phyloP scores from a whole-genome alignment of 139 green algal species.

The Raphidocelis subcapitata region DNA sequence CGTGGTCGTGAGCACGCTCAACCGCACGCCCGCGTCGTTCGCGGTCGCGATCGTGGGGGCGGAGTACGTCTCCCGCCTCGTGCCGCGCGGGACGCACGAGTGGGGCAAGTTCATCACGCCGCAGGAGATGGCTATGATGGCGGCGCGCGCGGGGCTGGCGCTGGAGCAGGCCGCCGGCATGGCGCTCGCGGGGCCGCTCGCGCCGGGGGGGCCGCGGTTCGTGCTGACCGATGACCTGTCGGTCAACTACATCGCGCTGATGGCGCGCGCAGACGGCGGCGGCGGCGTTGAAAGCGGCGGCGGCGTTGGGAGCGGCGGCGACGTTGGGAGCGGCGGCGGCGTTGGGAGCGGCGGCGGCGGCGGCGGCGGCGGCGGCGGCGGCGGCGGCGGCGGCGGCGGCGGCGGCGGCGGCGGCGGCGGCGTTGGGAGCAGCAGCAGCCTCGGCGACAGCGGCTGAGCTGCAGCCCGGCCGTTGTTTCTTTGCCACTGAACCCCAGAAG shows the following conservation, averaged over 20 bases:
- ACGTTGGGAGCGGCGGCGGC: too few species aligned
- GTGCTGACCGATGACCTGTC: slow-evolving; percentile 45
- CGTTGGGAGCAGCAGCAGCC: too few species aligned
- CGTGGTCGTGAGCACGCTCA: slow-evolving; percentile 86
- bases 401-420: too few species aligned
- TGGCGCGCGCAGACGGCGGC: too few species aligned
- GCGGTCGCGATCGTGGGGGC: slow-evolving; percentile 80
- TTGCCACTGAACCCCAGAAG: too few species aligned
- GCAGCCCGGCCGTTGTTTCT: too few species aligned
- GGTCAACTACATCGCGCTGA: slow-evolving; percentile 83
- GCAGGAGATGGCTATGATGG: slow-evolving; percentile 70
- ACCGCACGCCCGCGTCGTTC: slow-evolving; percentile 78
- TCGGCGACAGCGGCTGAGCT: too few species aligned
- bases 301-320: too few species aligned
- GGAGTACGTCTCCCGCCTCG: slow-evolving; percentile 72
- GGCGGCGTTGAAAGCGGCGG: too few species aligned
- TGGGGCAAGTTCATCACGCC: slow-evolving; percentile 92
- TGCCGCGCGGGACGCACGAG: slow-evolving; percentile 82
- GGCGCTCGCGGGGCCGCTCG: slow-evolving; percentile 45
- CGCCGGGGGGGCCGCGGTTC: slow-evolving; percentile 15
- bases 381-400: too few species aligned
- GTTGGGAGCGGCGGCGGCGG: too few species aligned
- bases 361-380: too few species aligned
- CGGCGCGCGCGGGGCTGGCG: slow-evolving; percentile 26
- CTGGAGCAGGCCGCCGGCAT: slow-evolving; percentile 64